phyloP scores from a whole-genome alignment of 2,329 filamentous ascomycete species.

The Diaporthe amygdali region DNA sequence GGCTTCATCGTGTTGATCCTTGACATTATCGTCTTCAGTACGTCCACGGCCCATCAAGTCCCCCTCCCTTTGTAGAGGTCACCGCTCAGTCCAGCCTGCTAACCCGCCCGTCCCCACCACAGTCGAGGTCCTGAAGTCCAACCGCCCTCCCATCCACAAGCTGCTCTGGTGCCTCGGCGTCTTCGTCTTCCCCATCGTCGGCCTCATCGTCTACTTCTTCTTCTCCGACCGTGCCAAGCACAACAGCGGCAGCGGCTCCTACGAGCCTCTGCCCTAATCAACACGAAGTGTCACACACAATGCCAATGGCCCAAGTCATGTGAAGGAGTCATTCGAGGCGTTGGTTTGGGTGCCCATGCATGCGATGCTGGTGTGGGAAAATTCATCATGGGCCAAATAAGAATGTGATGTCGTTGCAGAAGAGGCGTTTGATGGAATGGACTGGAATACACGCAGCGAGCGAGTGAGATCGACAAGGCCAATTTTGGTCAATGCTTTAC shows the following conservation, averaged over 20 bases:
- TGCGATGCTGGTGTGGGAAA: no score
- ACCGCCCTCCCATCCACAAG: conserved; percentile 62
- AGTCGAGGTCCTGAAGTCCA: conserved; percentile 71
- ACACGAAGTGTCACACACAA: no score
- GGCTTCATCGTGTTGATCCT: conserved; percentile 67
- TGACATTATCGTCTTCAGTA: conserved; percentile 68
- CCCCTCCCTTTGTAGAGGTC: no score
- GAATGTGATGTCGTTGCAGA: not conserved
- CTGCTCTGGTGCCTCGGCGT: conserved; percentile 67
- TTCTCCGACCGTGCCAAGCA: conserved; percentile 67
- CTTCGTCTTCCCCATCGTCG: conserved; percentile 68
- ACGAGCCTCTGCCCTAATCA: conserved; percentile 52
- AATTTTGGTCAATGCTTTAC: not conserved
- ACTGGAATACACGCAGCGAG: not conserved
- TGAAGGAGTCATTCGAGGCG: not conserved
- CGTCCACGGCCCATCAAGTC: no score
- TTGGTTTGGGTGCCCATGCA: not conserved
- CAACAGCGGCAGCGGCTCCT: conserved; percentile 55
- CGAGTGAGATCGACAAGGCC: not conserved
- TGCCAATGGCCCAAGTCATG: not conserved
- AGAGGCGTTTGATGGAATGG: not conserved
- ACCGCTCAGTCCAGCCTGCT: not conserved
- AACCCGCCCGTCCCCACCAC: not conserved
- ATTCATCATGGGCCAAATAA: not conserved
- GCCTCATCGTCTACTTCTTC: conserved; percentile 67